These are phyloP conservation scores for Byssothecium circinans DNA, from an alignment of 2,329 filamentous ascomycete species.

Conservation along the genomic window DNA sequence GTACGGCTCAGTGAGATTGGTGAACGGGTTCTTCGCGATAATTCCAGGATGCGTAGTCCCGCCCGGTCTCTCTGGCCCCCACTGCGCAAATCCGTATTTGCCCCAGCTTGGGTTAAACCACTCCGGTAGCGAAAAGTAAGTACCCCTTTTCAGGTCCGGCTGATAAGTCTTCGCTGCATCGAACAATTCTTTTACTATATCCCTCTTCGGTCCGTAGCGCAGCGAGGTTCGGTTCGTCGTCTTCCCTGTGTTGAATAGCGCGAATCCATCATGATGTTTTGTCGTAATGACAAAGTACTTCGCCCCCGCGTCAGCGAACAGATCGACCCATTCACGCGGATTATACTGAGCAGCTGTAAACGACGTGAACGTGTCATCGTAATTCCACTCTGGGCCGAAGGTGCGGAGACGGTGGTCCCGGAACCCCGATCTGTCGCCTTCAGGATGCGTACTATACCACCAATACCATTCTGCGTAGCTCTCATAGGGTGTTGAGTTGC, in stretches of 20 bases:
- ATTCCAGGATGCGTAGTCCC: constrained; percentile 37
- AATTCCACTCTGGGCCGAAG: constrained; percentile 52
- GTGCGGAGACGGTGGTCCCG: constrained; percentile 55
- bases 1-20: constrained; percentile 47
- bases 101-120: constrained; percentile 51
- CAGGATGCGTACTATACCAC: constrained; percentile 53
- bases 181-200: constrained; percentile 49
- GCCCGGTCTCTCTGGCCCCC: constrained; percentile 8
- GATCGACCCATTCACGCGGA: constrained; percentile 57
- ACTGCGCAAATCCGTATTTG: constrained; percentile 42
- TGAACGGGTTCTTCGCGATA: constrained; percentile 50
- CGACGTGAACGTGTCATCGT: constrained; percentile 59
- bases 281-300: constrained; percentile 47
- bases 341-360: constrained; percentile 57
- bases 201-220: constrained; percentile 43
- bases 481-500: constrained; percentile 46
- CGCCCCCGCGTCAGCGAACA: constrained; percentile 56
- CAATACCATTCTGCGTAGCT: constrained; percentile 53
- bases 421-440: constrained; percentile 47
- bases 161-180: constrained; percentile 48
- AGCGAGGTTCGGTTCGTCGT: constrained; percentile 48
- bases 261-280: constrained; percentile 54
- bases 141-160: constrained; percentile 47
- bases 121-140: constrained; percentile 51
- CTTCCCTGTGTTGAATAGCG: constrained; percentile 48